Evolutionary conservation across 2,329 filamentous ascomycete species (phyloP), one percentile per base, ranked within the genome.

Genomic region (Didymella pomorum): DNA sequence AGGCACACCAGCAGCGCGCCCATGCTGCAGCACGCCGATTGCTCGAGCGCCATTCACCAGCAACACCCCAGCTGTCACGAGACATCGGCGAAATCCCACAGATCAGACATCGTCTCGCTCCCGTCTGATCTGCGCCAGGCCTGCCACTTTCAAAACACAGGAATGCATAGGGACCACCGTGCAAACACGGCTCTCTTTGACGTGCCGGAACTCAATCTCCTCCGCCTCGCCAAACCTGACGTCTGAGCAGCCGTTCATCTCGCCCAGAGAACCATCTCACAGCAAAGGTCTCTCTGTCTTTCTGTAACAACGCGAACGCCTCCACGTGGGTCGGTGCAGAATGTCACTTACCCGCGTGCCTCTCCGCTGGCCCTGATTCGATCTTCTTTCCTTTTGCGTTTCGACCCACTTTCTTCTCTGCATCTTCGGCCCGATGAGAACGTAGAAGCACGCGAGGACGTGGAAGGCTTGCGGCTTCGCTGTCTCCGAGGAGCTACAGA

Each of bases 121-220:
- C 57, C 52, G 56, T 60, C 57, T 56, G 57, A 60, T 60, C 57
- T 56, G 57, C 52, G 31, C 52, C 52, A 56, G 48, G 28, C 52
- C 57, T 60, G 52, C 57, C 51, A 60, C 51, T 56, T 56, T 49
- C 21, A 56, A 60, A 60, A 56, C 57, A 49, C 52, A 48, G 41
- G 20, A 52, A 48, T 31, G 16, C 12, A 28, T 18, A 60, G 9
- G 33, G 35, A 42, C 47, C 51, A 45, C 56, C 18, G 14, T 60
- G 56, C 56, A 55, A 18, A 42, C 56, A 54, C 3, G 31, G 52
- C 56, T 28, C 47, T 42, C 31, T 21, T 21, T 28, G 47, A 54
- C 43, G 10, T 51, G 46, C 47, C 47, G 12, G 35, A 20, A 14
- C 23, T 16, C 48, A 52, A 60, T 60, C 42, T 55, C 57, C 57